Evolutionary conservation across 202 grass and related monocot species (phyloP), one percentile per base, ranked within the genome.

Genomic region (Eragrostis tef): DNA sequence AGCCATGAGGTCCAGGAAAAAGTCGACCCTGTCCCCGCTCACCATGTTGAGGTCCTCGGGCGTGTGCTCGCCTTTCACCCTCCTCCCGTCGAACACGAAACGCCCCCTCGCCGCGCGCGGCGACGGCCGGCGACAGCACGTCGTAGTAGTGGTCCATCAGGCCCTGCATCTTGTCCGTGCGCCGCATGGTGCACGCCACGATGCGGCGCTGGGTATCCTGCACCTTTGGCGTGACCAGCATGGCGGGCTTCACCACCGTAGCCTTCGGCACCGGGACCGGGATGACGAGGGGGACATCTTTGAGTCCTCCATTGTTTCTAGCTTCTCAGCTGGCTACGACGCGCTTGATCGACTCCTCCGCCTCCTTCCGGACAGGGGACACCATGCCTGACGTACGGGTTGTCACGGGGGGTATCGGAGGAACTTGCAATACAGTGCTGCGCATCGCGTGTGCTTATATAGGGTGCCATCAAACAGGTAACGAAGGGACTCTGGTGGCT

Each of bases 61-160:
- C 74, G 57, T 77, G 57, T 29, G 41, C 42, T 77, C 9, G 0
- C 42, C 57, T 6, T 13, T 29, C 41, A 77, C 4, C 5, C 57
- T 41, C 57, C 26, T 77, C 0, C 74, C 74, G 42, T 48, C 57
- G 74, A 77, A 77, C 9, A 77, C 4, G 74, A 77, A 77, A 14
- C 74, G 57, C 22, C 57, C 57, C 57, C 14, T 24, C 19, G 20
- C 39, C 14, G 73, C 73, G 73, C 21, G 7, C 14, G 15, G 0
- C 17, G 27, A 5, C 50, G 29, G 6, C 9, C 58, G 17, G n/a
- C 15, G 15, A 5, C 58, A 78, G 59, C 75, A 65, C 5, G 59
- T 64, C 59, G 59, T 64, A 64, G 75, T 64, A 78, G 75, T 14
- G 14, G 44, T 78, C 26, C 75, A 78, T 78, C 1, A 78, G 44